These are phyloP conservation scores for Claviceps sp. DNA, from an alignment of 2,329 filamentous ascomycete species.

Conservation along the genomic window DNA sequence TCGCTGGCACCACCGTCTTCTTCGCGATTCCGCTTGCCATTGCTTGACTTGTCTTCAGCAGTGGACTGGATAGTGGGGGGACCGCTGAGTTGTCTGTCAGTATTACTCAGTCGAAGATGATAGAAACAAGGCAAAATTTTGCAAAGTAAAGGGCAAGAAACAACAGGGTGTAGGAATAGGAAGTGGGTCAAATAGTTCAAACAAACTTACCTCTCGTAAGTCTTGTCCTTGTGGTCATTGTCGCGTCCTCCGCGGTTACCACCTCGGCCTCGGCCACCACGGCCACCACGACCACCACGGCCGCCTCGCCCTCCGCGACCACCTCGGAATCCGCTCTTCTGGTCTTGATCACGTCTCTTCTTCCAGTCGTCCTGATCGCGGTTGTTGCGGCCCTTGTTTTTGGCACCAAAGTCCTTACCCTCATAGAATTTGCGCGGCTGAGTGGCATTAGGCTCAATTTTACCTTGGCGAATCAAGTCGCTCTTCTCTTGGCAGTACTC, in stretches of 20 bases:
- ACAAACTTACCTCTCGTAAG: constrained; percentile 20
- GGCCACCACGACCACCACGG: constrained; percentile 28
- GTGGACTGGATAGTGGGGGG: constrained; percentile 32
- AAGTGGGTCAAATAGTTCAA: background rate
- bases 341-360: constrained; percentile 47
- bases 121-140: background rate
- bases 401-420: constrained; percentile 25
- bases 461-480: constrained; percentile 56
- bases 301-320: constrained; percentile 30
- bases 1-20: constrained; percentile 30
- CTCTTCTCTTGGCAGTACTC: constrained; percentile 73
- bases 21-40: constrained; percentile 42
- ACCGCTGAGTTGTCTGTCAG: constrained; percentile 11
- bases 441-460: constrained; percentile 43
- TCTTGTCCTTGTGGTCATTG: constrained; percentile 12
- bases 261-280: constrained; percentile 29
- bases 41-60: constrained; percentile 21
- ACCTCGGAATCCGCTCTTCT: constrained; percentile 43
- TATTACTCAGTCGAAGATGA: background rate
- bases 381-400: constrained; percentile 19
- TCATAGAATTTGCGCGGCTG: constrained; percentile 34
- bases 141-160: too few relatives aligned
- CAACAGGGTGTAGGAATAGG: background rate
- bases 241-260: constrained; percentile 24
- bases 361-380: constrained; percentile 48